These are phyloP conservation scores for Geranomyces michiganensis DNA, from an alignment of 192 early-diverging fungal species.

Conservation along the genomic window DNA sequence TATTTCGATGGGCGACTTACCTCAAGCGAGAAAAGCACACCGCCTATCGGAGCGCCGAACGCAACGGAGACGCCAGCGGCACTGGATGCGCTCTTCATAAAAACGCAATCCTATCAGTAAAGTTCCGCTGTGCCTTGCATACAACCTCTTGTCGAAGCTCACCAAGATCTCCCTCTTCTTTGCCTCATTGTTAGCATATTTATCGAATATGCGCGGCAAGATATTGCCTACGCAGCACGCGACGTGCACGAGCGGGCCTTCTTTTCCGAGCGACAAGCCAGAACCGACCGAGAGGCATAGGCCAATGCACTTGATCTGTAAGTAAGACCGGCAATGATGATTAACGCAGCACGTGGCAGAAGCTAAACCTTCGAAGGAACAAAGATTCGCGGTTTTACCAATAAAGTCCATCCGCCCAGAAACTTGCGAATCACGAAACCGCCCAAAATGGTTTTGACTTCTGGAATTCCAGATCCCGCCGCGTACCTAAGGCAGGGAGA, in stretches of 20 bases:
- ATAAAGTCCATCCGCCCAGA: constrained; percentile 83
- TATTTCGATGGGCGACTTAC: background rate
- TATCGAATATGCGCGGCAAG: constrained; percentile 72
- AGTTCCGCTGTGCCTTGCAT: background rate
- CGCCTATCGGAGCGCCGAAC: constrained; percentile 96
- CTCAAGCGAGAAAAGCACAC: constrained; percentile 76
- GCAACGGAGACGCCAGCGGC: constrained; percentile 97
- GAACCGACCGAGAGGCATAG: constrained; percentile 55
- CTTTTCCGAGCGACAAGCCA: constrained; percentile 55
- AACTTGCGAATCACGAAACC: constrained; percentile 96
- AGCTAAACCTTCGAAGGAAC: background rate
- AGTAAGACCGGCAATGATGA: background rate
- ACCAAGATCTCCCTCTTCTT: constrained; percentile 53
- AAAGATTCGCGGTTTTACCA: constrained; percentile 51
- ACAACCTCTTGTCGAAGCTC: background rate
- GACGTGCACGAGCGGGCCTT: constrained; percentile 96
- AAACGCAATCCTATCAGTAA: background rate
- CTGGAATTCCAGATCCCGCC: constrained; percentile 78
- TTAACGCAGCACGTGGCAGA: too few species aligned
- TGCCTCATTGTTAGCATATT: constrained; percentile 80
- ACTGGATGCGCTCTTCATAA: constrained; percentile 61
- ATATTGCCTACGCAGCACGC: constrained; percentile 93
- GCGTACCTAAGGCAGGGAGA: constrained; percentile 45
- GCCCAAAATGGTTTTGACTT: constrained; percentile 95
- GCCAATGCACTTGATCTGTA: constrained; percentile 77